Base-by-base conservation (phyloP, 2,329 filamentous ascomycete species). In the Pseudocercospora crystallina region DNA sequence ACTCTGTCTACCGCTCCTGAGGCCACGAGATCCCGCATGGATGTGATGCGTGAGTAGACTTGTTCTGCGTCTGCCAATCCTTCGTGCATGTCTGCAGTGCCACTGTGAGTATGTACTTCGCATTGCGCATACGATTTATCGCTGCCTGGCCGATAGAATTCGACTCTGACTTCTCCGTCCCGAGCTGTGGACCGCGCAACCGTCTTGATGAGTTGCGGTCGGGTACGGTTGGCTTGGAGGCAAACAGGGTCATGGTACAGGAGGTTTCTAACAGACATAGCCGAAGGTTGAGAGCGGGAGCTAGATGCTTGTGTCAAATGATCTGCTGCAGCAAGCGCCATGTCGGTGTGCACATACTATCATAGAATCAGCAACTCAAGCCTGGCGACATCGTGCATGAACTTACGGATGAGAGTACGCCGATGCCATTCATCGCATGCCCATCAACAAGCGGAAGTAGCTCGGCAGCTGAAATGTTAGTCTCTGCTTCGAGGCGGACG, bases 381-480 rank as follows among this genome's bases (percentile, higher is more conserved):
- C n/a, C n/a, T n/a, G n/a, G n/a, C n/a, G n/a, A n/a, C n/a, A n/a
- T n/a, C n/a, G n/a, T n/a, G n/a, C n/a, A n/a, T n/a, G n/a, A n/a
- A 45, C 62, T 69, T 0, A 66, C 65, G 75, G 75, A 68, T 79
- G 76, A 0, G 74, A 75, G 40, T 2, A 54, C 36, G 17, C 44
- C 38, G 33, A 39, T 49, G 31, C 68, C 73, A 40, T 65, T 69
- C 0, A 67, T 65, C 39, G 75, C 73, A 67, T 80, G 76, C 0
- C 76, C 76, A 7, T 69, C 51, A 1, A 68, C 70, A 4, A 71
- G 70, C 3, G 61, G 64, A 3, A 62, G 53, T 34, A 78, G 66
- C 20, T 72, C 70, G 0, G 64, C 48, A n/a, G 73, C 65, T 62
- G 65, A 65, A 3, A 78, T 31, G 12, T 36, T 44, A 33, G 31